A percentile compares a stretch with the other conserved stretches of the same genome.
Evolutionary conservation across 495 filamentous ascomycete genomes (phyloP).

Genomic region (Aspergillus ostianus): DNA sequence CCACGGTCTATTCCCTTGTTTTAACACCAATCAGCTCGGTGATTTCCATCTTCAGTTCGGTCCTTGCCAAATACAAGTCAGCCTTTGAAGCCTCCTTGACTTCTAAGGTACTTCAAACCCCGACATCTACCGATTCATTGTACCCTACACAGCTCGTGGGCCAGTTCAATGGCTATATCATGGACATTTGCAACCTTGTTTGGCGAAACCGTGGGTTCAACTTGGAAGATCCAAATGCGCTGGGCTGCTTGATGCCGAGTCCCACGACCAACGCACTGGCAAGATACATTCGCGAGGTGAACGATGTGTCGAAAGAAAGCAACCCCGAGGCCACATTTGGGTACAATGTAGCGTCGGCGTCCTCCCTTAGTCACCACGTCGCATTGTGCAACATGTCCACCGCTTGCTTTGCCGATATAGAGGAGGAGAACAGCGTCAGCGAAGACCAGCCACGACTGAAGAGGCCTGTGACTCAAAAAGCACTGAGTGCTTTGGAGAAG

Average conservation of each 20-base stretch:
- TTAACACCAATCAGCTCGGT: slow-evolving; percentile 61
- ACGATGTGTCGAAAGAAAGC: slow-evolving; percentile 32
- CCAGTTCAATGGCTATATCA: slow-evolving; percentile 80
- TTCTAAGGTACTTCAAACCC: slow-evolving; percentile 30
- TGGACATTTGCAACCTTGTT: slow-evolving; percentile 85
- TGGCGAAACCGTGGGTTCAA: slow-evolving; percentile 80
- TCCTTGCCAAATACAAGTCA: slow-evolving; percentile 66
- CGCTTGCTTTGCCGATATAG: slow-evolving; percentile 57
- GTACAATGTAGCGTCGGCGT: slow-evolving; percentile 53
- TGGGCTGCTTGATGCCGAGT: slow-evolving; percentile 64
- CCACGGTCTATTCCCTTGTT: slow-evolving; percentile 66
- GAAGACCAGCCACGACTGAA: slow-evolving; percentile 56
- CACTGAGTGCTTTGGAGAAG: slow-evolving; percentile 58
- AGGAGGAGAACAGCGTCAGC: slow-evolving; percentile 57
- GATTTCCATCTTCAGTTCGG: slow-evolving; percentile 69
- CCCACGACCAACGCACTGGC: slow-evolving; percentile 48
- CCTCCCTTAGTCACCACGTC: slow-evolving; percentile 69
- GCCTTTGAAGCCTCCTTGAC: slow-evolving; percentile 69
- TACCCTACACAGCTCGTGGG: slow-evolving; percentile 53
- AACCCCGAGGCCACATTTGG: slow-evolving; percentile 42
- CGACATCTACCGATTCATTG: slow-evolving; percentile 38
- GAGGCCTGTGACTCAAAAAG: slow-evolving; percentile 73
- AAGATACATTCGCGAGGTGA: slow-evolving; percentile 41
- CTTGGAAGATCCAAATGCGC: slow-evolving; percentile 63
- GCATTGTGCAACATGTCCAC: slow-evolving; percentile 65